Conservation (phyloP, 2,329 filamentous ascomycete species). For the Fusarium gaditjirri region DNA sequence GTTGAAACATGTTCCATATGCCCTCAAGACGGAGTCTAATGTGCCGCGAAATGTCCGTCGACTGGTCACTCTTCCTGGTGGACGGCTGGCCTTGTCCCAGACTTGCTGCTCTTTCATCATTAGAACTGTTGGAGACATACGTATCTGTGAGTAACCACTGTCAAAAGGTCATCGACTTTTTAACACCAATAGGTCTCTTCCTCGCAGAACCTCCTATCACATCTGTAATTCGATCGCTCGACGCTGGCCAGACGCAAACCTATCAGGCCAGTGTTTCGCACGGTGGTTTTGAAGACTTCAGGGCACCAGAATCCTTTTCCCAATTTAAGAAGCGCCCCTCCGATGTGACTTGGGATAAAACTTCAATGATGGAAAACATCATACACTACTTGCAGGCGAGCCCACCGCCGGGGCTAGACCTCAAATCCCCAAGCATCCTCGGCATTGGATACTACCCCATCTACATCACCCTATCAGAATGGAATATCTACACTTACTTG, state of each 20-base stretch:
- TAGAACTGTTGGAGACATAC: fast-evolving
- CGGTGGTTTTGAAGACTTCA: neutral
- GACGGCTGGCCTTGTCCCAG: fast-evolving
- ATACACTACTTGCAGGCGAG: fast-evolving
- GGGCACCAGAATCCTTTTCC: fast-evolving
- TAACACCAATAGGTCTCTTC: neutral
- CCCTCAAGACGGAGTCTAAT: fast-evolving
- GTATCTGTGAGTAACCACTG: neutral
- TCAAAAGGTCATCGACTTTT: fast-evolving
- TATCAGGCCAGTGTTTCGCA: fast-evolving
- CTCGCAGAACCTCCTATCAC: neutral
- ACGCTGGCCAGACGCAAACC: fast-evolving
- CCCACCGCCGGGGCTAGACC: fast-evolving
- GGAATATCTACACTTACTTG: neutral
- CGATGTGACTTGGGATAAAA: fast-evolving
- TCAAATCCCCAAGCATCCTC: fast-evolving
- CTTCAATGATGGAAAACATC: neutral
- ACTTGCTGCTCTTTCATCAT: neutral
- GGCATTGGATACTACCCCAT: neutral
- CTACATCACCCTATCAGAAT: fast-evolving
- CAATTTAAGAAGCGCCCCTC: fast-evolving
- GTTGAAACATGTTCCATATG: fast-evolving
- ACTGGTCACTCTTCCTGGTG: neutral
- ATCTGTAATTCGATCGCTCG: fast-evolving
- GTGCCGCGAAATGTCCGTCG: fast-evolving